phyloP scores from a whole-genome alignment of 306 rosid species.

The Quercus suber region DNA sequence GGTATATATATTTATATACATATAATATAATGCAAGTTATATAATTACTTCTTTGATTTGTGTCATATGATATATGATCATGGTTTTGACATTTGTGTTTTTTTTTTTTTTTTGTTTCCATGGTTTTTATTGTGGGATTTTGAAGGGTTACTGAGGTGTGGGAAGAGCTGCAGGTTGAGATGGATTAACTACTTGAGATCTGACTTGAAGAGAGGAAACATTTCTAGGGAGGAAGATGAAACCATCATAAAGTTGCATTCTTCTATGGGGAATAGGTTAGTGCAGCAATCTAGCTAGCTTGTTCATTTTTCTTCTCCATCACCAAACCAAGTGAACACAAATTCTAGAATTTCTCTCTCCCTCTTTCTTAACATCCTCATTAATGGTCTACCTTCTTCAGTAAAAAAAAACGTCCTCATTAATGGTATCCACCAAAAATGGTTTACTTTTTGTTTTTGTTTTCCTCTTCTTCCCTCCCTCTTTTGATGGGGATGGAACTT shows the following conservation, averaged over 20 bases:
- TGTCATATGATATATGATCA: neutral
- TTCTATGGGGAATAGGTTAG: slow-evolving; percentile 68
- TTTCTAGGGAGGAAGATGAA: slow-evolving; percentile 62
- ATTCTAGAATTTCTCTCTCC: neutral
- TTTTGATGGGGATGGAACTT: too few relatives aligned
- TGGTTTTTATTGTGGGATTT: neutral
- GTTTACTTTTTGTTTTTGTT: too few relatives aligned
- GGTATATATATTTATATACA: slow-evolving; percentile 32
- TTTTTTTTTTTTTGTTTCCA: neutral
- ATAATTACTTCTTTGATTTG: neutral
- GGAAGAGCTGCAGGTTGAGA: slow-evolving; percentile 82
- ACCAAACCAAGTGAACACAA: neutral
- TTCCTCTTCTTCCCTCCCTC: too few relatives aligned
- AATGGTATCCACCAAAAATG: too few relatives aligned
- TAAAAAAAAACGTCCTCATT: too few relatives aligned
- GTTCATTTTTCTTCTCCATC: neutral
- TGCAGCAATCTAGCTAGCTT: neutral
- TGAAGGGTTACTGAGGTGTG: slow-evolving; percentile 71
- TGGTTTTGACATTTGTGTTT: neutral
- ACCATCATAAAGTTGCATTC: slow-evolving; percentile 57
- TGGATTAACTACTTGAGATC: slow-evolving; percentile 78
- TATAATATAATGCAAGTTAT: too few relatives aligned
- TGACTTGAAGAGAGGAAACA: slow-evolving; percentile 68
- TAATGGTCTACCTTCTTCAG: too few relatives aligned
- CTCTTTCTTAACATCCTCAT: too few relatives aligned